These are phyloP conservation scores for Ophiostoma angusticollis DNA, from an alignment of 2,329 filamentous ascomycete genomes.

Conservation along the genomic window DNA sequence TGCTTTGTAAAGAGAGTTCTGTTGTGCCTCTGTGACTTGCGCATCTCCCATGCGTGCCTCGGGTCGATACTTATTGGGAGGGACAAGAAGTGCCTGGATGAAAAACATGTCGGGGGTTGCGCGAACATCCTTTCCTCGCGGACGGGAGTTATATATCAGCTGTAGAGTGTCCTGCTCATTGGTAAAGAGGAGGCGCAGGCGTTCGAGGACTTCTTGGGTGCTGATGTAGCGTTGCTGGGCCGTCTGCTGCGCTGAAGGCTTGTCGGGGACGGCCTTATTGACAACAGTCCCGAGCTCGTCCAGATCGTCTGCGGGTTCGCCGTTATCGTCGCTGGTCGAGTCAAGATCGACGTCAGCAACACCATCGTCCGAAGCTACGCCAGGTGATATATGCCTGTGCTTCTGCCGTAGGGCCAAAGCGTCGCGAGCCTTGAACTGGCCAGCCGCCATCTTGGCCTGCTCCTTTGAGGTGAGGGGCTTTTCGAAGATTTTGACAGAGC, in stretches of 20 bases:
- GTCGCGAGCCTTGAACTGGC: slow-evolving; percentile 53
- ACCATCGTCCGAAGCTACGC: slow-evolving; percentile 49
- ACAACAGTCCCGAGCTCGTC: slow-evolving; percentile 45
- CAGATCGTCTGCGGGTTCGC: slow-evolving; percentile 23
- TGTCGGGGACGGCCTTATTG: slow-evolving; percentile 27
- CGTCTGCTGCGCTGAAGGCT: slow-evolving; percentile 21
- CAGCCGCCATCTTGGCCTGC: slow-evolving; percentile 61
- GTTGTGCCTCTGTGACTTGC: slow-evolving; percentile 74
- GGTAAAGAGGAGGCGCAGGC: slow-evolving; percentile 67
- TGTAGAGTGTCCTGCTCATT: slow-evolving; percentile 74
- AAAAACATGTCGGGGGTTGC: slow-evolving; percentile 91
- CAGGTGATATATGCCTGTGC: slow-evolving; percentile 21
- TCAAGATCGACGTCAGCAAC: slow-evolving; percentile 49
- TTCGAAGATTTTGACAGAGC: slow-evolving; percentile 87
- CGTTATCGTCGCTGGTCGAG: slow-evolving; percentile 23
- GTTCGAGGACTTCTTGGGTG: slow-evolving; percentile 69
- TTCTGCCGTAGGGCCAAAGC: slow-evolving; percentile 45
- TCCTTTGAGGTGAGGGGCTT: slow-evolving; percentile 65
- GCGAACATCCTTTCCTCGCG: slow-evolving; percentile 37
- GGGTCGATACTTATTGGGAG: slow-evolving; percentile 83
- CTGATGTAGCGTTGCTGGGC: slow-evolving; percentile 61
- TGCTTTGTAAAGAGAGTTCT: slow-evolving; percentile 77
- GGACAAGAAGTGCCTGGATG: slow-evolving; percentile 70
- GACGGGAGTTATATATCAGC: slow-evolving; percentile 72
- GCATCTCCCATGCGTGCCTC: slow-evolving; percentile 70